Evolutionary conservation across 2,329 filamentous ascomycete genomes (phyloP), one percentile per base, ranked within the genome.

Genomic region (Chalara sp.): DNA sequence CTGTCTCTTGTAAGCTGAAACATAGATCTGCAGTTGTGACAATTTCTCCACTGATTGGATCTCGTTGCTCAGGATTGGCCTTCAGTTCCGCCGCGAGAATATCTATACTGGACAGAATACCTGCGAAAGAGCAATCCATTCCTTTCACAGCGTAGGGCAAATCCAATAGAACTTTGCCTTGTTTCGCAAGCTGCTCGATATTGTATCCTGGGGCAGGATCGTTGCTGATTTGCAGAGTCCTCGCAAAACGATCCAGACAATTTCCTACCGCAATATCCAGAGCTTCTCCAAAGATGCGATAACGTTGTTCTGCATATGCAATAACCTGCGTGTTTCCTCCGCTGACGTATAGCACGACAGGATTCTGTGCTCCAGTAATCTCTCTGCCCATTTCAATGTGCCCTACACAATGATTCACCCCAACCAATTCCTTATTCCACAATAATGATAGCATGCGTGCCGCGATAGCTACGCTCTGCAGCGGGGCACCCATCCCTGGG

Each of bases 271-370:
- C 93, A 58, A 97, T 97, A 67, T 99, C 93, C 47, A 99, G 83
- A 1, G 93, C 91, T 73, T 99, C 93, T 55, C 93, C 93, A 68
- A 99, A 99, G 67, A 99, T 99, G 52, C 93, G 86, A 73, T 99
- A 99, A 52, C 92, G 81, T 67, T 91, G 88, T 57, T 92, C 87
- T 35, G 89, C 90, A 72, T 97, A 99, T 44, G 93, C 93, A 59
- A 97, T 97, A 30, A 97, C 92, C 72, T 99, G 92, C 11, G 92
- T 96, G 74, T 99, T 99, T 52, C 93, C 93, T 55, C 93, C 93
- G 28, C 83, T 89, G 40, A 97, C 93, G 70, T 99, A 99, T 39
- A 99, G 76, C 45, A 99, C 93, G 35, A 97, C 91, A 0, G 93
- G 93, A 70, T 99, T 92, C 29, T 80, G 73, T 12, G 93, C 90